phyloP scores from a whole-genome alignment of 768 basidiomycete genomes.

The Suillus fuscotomentosus region DNA sequence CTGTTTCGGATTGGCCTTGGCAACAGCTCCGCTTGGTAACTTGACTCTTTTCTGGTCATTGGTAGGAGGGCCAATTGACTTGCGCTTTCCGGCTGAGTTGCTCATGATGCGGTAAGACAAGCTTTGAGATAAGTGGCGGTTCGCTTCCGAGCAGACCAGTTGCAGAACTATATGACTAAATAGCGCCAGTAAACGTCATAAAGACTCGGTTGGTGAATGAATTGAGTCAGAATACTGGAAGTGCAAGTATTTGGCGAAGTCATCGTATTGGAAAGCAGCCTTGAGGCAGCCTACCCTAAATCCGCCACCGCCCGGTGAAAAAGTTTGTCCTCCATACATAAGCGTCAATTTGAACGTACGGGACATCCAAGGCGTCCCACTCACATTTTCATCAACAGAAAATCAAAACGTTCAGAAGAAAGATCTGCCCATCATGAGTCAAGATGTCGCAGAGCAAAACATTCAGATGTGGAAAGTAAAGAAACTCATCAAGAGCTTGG shows the following conservation, averaged over 20 bases:
- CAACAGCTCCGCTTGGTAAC: not conserved
- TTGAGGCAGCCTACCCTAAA: slow-evolving; percentile 6
- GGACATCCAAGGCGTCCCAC: not conserved
- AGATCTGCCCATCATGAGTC: slow-evolving; percentile 61
- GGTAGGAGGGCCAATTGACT: not conserved
- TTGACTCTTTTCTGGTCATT: not conserved
- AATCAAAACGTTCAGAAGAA: slow-evolving; percentile 10
- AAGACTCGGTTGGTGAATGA: not conserved
- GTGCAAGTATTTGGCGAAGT: not conserved
- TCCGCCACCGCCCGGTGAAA: slow-evolving; percentile 2
- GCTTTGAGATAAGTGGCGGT: not conserved
- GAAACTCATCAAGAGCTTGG: slow-evolving; percentile 98
- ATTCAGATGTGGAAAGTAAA: slow-evolving; percentile 99
- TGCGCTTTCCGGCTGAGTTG: not conserved
- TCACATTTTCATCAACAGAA: slow-evolving; percentile 18
- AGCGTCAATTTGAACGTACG: not conserved
- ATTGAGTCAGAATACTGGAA: not conserved
- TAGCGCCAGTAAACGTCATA: not conserved
- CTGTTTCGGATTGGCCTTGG: not conserved
- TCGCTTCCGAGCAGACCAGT: not conserved
- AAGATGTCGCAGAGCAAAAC: slow-evolving; percentile 88
- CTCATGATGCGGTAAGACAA: not conserved
- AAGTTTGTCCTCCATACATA: slow-evolving; percentile 1
- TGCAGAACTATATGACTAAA: not conserved
- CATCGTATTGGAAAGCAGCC: not conserved